Conservation (phyloP, 2,329 filamentous ascomycete species). For the Sodiomyces alkalinus region DNA sequence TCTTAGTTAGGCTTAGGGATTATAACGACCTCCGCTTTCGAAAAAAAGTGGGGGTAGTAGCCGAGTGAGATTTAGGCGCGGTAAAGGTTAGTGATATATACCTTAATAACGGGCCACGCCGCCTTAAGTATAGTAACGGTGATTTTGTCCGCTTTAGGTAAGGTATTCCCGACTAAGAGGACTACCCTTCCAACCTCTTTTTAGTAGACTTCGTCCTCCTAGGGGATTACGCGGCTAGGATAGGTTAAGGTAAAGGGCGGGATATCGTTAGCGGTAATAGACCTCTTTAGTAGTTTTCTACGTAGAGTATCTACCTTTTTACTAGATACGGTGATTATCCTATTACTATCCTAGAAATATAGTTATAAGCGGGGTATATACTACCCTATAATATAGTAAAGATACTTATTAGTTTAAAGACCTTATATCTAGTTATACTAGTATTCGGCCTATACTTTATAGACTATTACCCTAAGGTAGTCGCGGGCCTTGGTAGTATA, state of each 20-base stretch:
- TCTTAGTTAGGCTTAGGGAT: constrained; percentile 11
- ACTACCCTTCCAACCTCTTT: constrained; percentile 7
- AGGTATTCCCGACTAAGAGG: constrained; percentile 8
- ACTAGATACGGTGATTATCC: neutral
- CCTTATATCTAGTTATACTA: neutral
- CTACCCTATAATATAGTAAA: neutral
- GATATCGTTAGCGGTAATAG: neutral
- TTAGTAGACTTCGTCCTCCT: constrained; percentile 4
- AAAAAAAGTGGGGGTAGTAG: constrained; percentile 9
- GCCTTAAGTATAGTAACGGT: constrained; percentile 8
- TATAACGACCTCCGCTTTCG: constrained; percentile 11
- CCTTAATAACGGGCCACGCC: neutral
- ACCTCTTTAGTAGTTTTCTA: neutral
- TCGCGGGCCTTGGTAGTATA: too few relatives aligned
- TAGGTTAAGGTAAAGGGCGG: neutral
- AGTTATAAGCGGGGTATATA: neutral
- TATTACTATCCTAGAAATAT: neutral
- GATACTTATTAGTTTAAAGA: neutral
- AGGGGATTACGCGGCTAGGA: constrained; percentile 5
- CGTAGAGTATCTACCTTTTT: neutral
- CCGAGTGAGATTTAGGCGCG: constrained; percentile 7
- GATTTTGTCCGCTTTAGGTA: constrained; percentile 9
- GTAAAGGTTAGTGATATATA: constrained; percentile 6
- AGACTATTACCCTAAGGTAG: too few relatives aligned
- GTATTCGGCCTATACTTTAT: neutral